phyloP scores from a whole-genome alignment of 208 protist species.

The Herpetomonas samuelpessoai region DNA sequence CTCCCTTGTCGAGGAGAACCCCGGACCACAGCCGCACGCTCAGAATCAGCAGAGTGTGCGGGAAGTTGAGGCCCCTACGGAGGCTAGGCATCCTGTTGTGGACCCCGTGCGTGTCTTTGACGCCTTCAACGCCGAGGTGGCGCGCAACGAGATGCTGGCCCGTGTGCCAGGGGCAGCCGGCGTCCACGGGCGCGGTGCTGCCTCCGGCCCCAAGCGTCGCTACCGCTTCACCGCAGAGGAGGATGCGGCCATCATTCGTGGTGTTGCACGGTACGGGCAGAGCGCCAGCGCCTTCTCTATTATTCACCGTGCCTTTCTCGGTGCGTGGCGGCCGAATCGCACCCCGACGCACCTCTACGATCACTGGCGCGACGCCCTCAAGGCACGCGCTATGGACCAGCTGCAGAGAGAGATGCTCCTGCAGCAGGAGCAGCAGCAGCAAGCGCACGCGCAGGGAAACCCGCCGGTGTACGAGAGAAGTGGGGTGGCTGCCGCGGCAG shows the following conservation, averaged over 20 bases:
- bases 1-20: background rate
- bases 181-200: background rate
- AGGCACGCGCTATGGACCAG: slow-evolving; percentile 30
- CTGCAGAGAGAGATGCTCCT: background rate
- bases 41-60: background rate
- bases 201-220: slow-evolving; percentile 19
- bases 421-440: slow-evolving; percentile 12
- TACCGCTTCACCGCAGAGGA: slow-evolving; percentile 59
- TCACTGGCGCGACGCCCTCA: slow-evolving; percentile 79
- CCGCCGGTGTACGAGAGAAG: too few species aligned
- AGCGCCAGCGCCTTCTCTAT: slow-evolving; percentile 44
- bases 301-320: slow-evolving; percentile 59
- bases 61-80: too few species aligned
- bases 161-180: background rate
- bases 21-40: slow-evolving; percentile 7
- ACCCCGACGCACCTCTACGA: slow-evolving; percentile 71
- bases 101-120: slow-evolving; percentile 28
- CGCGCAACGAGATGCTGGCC: slow-evolving; percentile 8
- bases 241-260: slow-evolving; percentile 72
- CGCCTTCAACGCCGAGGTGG: slow-evolving; percentile 20
- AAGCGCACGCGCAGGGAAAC: too few species aligned
- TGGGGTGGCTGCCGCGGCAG: too few species aligned
- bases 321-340: slow-evolving; percentile 55
- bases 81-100: slow-evolving; percentile 10
- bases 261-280: slow-evolving; percentile 59